Conservation (phyloP, 805 yeast genomes). For the Komagataella phaffii region DNA sequence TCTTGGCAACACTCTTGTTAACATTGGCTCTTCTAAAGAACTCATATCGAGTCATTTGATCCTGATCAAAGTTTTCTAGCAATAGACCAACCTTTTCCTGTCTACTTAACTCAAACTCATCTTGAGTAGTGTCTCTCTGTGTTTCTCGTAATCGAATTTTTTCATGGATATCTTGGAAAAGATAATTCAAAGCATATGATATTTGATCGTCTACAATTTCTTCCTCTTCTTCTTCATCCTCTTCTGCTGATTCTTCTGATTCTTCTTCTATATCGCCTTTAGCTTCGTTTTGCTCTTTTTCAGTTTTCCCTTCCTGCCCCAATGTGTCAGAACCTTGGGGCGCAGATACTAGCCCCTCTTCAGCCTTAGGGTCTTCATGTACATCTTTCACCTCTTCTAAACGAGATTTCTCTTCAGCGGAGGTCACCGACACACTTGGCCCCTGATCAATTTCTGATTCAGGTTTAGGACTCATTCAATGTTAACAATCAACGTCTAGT, state of each 20-base stretch:
- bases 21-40: conserved; percentile 70
- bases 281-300: background rate
- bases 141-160: background rate
- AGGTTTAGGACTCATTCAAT: background rate
- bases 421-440: background rate
- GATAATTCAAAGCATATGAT: background rate
- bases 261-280: background rate
- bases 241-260: background rate
- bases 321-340: background rate
- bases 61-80: conserved; percentile 61
- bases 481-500: background rate
- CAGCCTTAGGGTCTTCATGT: background rate
- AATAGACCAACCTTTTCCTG: conserved; percentile 51
- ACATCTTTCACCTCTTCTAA: background rate
- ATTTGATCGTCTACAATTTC: background rate
- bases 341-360: background rate
- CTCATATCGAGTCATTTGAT: conserved; percentile 80
- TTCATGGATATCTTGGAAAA: background rate
- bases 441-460: background rate
- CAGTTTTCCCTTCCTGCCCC: background rate
- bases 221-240: background rate
- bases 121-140: background rate
- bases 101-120: conserved; percentile 19
- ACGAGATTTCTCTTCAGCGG: background rate
- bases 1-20: conserved; percentile 64